Evolutionary conservation across 305 asterid genomes (phyloP).

Genomic region (Fraxinus sp.): DNA sequence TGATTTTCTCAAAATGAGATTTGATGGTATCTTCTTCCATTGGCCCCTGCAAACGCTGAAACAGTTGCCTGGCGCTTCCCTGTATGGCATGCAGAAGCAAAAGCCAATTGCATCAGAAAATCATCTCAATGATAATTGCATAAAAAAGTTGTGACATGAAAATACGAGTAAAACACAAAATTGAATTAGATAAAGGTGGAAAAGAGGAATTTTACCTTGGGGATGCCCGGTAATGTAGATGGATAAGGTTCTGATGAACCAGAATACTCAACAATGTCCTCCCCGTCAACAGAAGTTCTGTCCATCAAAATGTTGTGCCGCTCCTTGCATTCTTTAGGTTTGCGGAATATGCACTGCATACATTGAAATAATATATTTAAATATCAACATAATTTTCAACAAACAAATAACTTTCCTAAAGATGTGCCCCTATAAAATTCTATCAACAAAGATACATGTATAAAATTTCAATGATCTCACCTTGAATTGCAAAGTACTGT

Average conservation of each 20-base stretch:
- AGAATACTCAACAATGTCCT: constrained; percentile 82
- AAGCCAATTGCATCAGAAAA: constrained; percentile 16
- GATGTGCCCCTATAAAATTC: constrained; percentile 13
- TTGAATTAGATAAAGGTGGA: constrained; percentile 10
- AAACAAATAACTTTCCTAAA: constrained; percentile 14
- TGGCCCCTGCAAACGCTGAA: constrained; percentile 83
- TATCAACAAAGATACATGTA: constrained; percentile 11
- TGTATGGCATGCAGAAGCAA: constrained; percentile 36
- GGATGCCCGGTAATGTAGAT: constrained; percentile 86
- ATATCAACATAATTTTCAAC: constrained; percentile 9
- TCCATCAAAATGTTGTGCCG: constrained; percentile 71
- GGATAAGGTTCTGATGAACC: constrained; percentile 83
- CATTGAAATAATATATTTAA: constrained; percentile 21
- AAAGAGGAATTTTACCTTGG: constrained; percentile 45
- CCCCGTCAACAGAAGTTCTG: constrained; percentile 71
- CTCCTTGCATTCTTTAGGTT: constrained; percentile 83
- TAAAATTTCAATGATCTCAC: constrained; percentile 32
- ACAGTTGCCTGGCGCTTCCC: constrained; percentile 86
- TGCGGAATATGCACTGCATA: constrained; percentile 71
- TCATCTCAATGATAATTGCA: neutral
- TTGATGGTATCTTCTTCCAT: constrained; percentile 75
- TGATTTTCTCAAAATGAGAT: constrained; percentile 79
- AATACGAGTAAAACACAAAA: neutral
- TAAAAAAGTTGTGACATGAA: neutral
- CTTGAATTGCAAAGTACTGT: constrained; percentile 72